Base-by-base conservation (phyloP, 2,329 filamentous ascomycete species). In the Juglanconis oblonga region DNA sequence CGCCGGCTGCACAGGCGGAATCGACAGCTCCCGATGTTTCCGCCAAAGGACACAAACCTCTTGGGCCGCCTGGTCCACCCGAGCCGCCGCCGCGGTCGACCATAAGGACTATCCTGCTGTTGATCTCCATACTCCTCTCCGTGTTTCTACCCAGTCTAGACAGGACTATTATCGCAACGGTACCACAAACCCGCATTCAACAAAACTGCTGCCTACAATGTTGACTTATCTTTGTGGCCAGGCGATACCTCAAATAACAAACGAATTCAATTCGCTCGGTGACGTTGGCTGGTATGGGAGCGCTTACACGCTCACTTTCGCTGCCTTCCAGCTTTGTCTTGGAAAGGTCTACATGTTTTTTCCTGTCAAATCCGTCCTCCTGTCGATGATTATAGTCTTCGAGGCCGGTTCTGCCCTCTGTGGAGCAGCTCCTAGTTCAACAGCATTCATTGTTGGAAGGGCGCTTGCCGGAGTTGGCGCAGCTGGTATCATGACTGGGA, bases 231-330 rank as follows among this genome's bases (percentile, higher is more conserved):
- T 17, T 45, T n/a, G 17, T 36, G 1, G 17, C 24, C 17, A 52
- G 52, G 66, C 66, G 5, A 66, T 67, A 36, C 66, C 65, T 9
- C 57, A 59, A 52, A 67, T 67, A 42, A 67, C 64, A n/a, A 58
- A 67, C 58, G 61, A 62, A 24, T 67, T 62, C 53, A 81, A 63
- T 29, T 66, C 65, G 11, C 58, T 66, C 5, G 32, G 59, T n/a
- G 67, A 67, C 40, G 55, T 65, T 24, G 64, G 67, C 32, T 68
- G 67, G 67, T 68, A 68, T 49, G 66, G 66, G 10, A 64, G 62
- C 17, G 67, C 62, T 1, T 69, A 68, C 50, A 57, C 67, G 32
- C 57, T 69, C 11, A 66, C 65, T 1, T 60, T 60, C 24, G 64
- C 61, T 24, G 64, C 66, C 36, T 70, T 67, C 24, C 66, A 68